Conservation (phyloP, 2,329 filamentous ascomycete genomes). For the Sporothrix mexicana region DNA sequence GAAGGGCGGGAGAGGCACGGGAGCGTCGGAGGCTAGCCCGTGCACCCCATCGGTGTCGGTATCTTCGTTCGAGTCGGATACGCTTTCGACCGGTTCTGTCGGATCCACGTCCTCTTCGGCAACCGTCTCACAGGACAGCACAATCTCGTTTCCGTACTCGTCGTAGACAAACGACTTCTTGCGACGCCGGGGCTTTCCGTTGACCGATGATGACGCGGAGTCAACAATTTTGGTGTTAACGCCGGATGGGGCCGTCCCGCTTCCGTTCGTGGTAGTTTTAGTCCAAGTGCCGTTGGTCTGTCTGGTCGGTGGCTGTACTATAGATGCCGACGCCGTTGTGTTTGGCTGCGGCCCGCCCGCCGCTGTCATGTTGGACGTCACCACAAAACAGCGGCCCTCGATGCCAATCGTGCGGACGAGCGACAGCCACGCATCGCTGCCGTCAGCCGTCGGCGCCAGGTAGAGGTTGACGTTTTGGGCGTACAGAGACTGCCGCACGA, state of each 20-base stretch:
- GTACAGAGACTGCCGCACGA: conserved; percentile 83
- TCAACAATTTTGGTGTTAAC: conserved; percentile 37
- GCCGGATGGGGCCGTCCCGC: conserved; percentile 24
- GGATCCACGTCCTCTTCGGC: conserved; percentile 22
- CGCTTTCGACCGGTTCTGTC: not conserved
- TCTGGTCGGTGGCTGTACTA: not conserved
- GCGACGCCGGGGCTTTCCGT: conserved; percentile 19
- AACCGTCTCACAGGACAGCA: conserved; percentile 42
- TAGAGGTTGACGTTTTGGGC: conserved; percentile 91
- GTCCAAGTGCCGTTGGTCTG: not conserved
- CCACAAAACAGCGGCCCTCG: conserved; percentile 84
- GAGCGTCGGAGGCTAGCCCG: not conserved
- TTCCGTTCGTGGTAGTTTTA: not conserved
- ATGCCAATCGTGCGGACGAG: conserved; percentile 82
- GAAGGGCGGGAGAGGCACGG: conserved; percentile 30
- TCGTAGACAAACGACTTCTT: conserved; percentile 51
- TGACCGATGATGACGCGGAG: not conserved
- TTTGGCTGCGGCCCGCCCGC: not conserved
- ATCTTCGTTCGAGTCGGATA: not conserved
- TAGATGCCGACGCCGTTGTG: not conserved
- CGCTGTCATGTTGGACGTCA: conserved; percentile 85
- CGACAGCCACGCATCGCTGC: conserved; percentile 78
- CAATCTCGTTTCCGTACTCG: conserved; percentile 57
- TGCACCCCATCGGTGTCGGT: not conserved
- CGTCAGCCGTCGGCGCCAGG: conserved; percentile 87